Evolutionary conservation across 1,139 yeast species (phyloP), one percentile per base, ranked within the genome.

Genomic region (Ogataea hybrid): DNA sequence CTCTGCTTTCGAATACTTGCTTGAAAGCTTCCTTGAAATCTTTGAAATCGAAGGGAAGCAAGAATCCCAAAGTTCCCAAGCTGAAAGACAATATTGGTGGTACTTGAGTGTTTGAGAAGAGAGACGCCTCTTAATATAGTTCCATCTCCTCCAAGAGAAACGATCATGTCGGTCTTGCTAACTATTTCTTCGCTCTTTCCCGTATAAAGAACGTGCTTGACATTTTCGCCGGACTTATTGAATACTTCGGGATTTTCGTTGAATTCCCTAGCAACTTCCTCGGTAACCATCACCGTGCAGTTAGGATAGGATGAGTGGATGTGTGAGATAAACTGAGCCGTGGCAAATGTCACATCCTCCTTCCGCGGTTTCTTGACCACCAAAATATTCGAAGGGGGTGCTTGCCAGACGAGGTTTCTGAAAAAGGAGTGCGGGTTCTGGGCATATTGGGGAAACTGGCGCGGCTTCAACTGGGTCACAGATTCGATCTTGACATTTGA

Each of bases 61-160:
- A 65, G 58, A 90, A 90, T 17, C 98, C 98, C 30, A 90, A 64
- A 0, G 97, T 89, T 0, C 98, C 98, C 67, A 90, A 67, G 1
- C 96, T 86, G 61, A 88, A 89, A 32, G 95, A 82, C 39, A 90
- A 66, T 0, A 90, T 86, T 0, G 97, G 98, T 1, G 97, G 96
- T 2, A 88, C 95, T 22, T 72, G 68, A 6, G 72, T 72, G 55
- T 80, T 80, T 47, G 80, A 79, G 60, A 90, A 71, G 62, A 20
- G 77, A 71, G 2, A 76, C 81, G 2, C 65, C 67, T 15, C 66
- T 43, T 36, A 90, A 65, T 48, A 90, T 88, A 0, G 97, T 90
- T 9, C 97, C 98, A 61, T 90, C 98, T 10, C 98, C 98, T 8
- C 97, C 97, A 28, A 90, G 64, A 0, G 97, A 86, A 11, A 90